phyloP scores from a whole-genome alignment of 2,329 filamentous ascomycete species.

The Aspergillus ibericus region DNA sequence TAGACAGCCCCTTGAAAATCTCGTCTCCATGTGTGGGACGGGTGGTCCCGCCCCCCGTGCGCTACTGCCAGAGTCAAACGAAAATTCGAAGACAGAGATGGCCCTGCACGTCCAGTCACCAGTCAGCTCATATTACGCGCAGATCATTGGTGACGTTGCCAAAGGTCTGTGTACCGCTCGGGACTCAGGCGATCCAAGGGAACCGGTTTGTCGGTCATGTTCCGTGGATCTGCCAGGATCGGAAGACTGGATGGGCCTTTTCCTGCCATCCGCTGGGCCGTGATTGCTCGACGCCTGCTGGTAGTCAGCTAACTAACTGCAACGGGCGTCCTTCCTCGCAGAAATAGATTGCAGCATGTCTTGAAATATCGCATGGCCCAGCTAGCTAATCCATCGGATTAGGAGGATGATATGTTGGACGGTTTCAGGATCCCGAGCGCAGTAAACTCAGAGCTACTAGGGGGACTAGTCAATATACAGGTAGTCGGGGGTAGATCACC shows the following conservation, averaged over 20 bases:
- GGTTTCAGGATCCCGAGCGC: neutral
- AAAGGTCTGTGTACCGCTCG: neutral
- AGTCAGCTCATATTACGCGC: constrained; percentile 4
- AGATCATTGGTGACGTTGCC: constrained; percentile 3
- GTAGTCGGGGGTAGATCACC: neutral
- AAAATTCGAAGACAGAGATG: neutral
- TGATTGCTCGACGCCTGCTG: neutral
- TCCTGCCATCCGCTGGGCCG: neutral
- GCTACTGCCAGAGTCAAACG: constrained; percentile 3
- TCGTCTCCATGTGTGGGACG: constrained; percentile 7
- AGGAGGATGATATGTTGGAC: neutral
- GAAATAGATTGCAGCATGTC: neutral
- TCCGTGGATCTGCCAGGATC: neutral
- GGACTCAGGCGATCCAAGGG: neutral
- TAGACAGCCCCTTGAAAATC: constrained; percentile 4
- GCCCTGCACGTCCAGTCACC: neutral
- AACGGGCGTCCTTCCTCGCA: neutral
- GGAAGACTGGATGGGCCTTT: neutral
- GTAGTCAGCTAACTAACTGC: neutral
- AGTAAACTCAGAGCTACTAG: neutral
- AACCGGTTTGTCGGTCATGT: neutral
- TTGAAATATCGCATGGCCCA: neutral
- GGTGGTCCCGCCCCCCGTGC: constrained; percentile 6
- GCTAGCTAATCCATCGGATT: neutral
- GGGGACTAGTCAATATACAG: neutral